These are phyloP conservation scores for Deakozyma indianensis DNA, from an alignment of 805 yeast genomes.

Conservation along the genomic window DNA sequence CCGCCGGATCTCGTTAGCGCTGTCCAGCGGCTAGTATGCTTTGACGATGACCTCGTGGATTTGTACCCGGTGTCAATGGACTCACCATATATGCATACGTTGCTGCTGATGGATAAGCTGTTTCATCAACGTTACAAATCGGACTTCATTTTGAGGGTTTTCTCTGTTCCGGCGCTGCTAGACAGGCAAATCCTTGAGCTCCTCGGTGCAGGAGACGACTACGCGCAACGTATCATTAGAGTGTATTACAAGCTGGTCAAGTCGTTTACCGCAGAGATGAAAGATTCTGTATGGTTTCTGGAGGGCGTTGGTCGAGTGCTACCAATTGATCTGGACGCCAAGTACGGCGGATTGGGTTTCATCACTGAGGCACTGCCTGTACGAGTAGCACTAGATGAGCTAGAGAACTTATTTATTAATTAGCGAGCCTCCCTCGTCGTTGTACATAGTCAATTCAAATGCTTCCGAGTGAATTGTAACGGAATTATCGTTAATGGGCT, in stretches of 20 bases:
- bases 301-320: slow-evolving; percentile 82
- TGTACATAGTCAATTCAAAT: too few relatives aligned
- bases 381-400: slow-evolving; percentile 2
- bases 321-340: slow-evolving; percentile 81
- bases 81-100: slow-evolving; percentile 77
- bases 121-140: slow-evolving; percentile 66
- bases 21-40: slow-evolving; percentile 33
- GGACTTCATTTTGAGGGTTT: slow-evolving; percentile 73
- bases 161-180: slow-evolving; percentile 84
- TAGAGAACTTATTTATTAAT: background rate
- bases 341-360: slow-evolving; percentile 43
- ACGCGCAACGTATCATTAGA: slow-evolving; percentile 84
- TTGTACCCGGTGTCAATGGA: slow-evolving; percentile 71
- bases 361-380: slow-evolving; percentile 29
- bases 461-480: too few relatives aligned
- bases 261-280: slow-evolving; percentile 73
- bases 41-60: slow-evolving; percentile 74
- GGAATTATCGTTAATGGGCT: too few relatives aligned
- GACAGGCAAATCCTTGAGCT: slow-evolving; percentile 68
- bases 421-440: too few relatives aligned
- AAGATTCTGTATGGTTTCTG: slow-evolving; percentile 82
- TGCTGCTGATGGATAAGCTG: slow-evolving; percentile 73
- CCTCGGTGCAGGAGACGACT: slow-evolving; percentile 69
- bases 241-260: slow-evolving; percentile 72
- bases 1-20: slow-evolving; percentile 6